Conservation (phyloP, 768 basidiomycete genomes). For the Krasilnikovozyma curviuscula region DNA sequence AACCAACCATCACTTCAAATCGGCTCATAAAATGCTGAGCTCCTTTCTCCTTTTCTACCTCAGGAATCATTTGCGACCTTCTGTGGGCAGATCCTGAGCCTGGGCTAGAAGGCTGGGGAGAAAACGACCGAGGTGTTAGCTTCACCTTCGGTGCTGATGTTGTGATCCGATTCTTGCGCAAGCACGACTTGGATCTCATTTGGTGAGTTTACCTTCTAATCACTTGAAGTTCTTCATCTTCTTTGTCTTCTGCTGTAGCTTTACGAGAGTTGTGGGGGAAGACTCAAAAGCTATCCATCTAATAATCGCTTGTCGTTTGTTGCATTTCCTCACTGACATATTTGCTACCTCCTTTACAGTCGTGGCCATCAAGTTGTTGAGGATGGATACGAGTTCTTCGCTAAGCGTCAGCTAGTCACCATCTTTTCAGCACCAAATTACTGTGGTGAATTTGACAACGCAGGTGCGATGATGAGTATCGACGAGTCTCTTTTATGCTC, state of each 20-base stretch:
- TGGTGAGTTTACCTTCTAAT: conserved; percentile 46
- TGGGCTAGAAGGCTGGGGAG: conserved; percentile 97
- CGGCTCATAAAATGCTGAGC: not conserved
- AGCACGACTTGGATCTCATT: conserved; percentile 98
- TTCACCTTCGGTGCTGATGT: conserved; percentile 99
- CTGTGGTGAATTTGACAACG: conserved; percentile 85
- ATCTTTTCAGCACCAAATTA: conserved; percentile 72
- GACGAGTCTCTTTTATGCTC: conserved; percentile 93
- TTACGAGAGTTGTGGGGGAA: too few species aligned
- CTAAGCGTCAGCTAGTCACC: conserved; percentile 90
- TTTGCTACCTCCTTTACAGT: not conserved
- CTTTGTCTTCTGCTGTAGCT: not conserved
- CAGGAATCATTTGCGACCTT: conserved; percentile 84
- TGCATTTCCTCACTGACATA: not conserved
- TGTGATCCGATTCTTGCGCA: conserved; percentile 92
- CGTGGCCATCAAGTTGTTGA: conserved; percentile 58
- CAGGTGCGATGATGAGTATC: conserved; percentile 98
- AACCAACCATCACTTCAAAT: not conserved
- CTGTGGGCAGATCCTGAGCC: conserved; percentile 99
- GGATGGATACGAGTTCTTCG: conserved; percentile 97
- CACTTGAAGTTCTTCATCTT: not conserved
- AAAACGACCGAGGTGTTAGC: conserved; percentile 95
- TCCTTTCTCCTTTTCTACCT: not conserved
- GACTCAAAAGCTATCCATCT: not conserved
- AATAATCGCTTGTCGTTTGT: not conserved